These are phyloP conservation scores for Blepharisma stoltei DNA, from an alignment of 73 alveolate genomes.

Conservation along the genomic window DNA sequence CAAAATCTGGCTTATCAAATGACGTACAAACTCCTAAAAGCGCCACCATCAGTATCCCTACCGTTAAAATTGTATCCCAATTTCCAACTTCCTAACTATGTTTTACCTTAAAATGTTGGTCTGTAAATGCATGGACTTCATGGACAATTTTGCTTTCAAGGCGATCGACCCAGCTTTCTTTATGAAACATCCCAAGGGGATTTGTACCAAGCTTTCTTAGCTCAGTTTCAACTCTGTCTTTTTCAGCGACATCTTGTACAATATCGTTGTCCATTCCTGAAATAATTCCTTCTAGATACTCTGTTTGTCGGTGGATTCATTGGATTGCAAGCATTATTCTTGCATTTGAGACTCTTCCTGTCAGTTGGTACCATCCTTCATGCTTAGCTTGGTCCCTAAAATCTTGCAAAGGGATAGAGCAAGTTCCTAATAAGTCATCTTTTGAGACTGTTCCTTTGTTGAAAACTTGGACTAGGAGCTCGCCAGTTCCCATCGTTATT, in stretches of 20 bases:
- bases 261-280: neutral
- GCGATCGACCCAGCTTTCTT: slow-evolving; percentile 21
- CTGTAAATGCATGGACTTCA: slow-evolving; percentile 4
- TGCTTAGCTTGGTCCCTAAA: slow-evolving; percentile 52
- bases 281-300: neutral
- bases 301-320: slow-evolving; percentile 27
- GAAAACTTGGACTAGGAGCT: slow-evolving; percentile 39
- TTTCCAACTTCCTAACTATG: slow-evolving; percentile 2
- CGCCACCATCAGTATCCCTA: neutral
- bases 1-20: slow-evolving; percentile 2
- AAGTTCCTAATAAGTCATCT: slow-evolving; percentile 60
- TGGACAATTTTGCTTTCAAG: slow-evolving; percentile 11
- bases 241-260: neutral
- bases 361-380: slow-evolving; percentile 47
- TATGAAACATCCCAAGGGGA: slow-evolving; percentile 15
- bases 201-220: slow-evolving; percentile 14
- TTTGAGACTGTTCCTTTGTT: slow-evolving; percentile 45
- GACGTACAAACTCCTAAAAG: neutral
- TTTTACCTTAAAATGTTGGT: slow-evolving; percentile 19
- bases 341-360: slow-evolving; percentile 7
- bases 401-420: slow-evolving; percentile 32
- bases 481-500: slow-evolving; percentile 44
- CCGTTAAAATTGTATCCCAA: neutral
- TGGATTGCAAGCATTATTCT: slow-evolving; percentile 19
- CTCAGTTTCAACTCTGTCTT: neutral